Percentiles rank a stretch among this genome's conserved stretches.
phyloP scores from a whole-genome alignment of 768 basidiomycete genomes.

The Suillus ampliporus region DNA sequence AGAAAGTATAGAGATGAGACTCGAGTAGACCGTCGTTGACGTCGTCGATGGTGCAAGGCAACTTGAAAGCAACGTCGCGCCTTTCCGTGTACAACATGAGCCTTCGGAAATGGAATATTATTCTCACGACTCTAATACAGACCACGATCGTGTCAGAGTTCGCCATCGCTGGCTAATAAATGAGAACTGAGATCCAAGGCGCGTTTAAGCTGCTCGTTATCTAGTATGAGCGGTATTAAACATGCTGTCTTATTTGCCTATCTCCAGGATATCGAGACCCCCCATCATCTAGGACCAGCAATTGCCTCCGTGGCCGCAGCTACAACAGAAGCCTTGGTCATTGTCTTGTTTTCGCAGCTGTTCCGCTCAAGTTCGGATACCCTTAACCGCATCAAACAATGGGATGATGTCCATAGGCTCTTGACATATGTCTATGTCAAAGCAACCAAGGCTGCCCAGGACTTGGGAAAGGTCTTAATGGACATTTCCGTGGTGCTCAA shows the following conservation, averaged over 20 bases:
- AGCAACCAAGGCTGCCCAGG: constrained; percentile 77
- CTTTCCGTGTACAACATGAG: background rate
- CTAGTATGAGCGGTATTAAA: constrained; percentile 3
- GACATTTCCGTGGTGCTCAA: constrained; percentile 79
- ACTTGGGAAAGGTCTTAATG: constrained; percentile 71
- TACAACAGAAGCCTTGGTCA: constrained; percentile 56
- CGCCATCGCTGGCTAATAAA: background rate
- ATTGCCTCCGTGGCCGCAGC: constrained; percentile 53
- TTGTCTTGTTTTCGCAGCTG: constrained; percentile 67
- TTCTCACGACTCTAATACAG: background rate
- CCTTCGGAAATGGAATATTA: too few species aligned
- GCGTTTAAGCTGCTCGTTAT: background rate
- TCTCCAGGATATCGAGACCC: constrained; percentile 43
- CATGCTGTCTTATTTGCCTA: background rate
- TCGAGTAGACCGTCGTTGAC: background rate
- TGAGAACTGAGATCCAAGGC: background rate
- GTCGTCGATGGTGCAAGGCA: background rate
- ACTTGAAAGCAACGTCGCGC: too few species aligned
- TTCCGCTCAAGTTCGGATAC: constrained; percentile 46
- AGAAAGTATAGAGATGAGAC: background rate
- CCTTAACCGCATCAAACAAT: constrained; percentile 52
- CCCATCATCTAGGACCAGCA: constrained; percentile 59
- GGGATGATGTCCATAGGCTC: constrained; percentile 74
- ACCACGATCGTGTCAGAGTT: constrained; percentile 7
- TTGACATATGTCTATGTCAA: constrained; percentile 87